phyloP scores from a whole-genome alignment of 1,284 basidiomycete species.

The Trichosporon coremiiforme region DNA sequence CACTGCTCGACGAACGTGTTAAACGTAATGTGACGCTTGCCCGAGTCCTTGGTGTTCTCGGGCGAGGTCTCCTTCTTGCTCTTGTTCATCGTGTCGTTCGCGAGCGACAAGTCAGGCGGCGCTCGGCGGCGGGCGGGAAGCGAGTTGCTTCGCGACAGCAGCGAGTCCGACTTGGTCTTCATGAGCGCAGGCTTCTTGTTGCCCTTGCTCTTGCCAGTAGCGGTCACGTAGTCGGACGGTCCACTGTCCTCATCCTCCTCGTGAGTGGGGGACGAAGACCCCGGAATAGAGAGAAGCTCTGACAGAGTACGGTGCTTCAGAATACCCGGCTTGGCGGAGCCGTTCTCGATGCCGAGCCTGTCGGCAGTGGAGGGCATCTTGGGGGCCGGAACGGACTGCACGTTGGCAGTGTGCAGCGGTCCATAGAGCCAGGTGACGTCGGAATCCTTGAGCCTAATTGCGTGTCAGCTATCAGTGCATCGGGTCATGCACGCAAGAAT shows the following conservation, averaged over 20 bases:
- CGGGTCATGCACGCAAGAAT: slow-evolving; percentile 10
- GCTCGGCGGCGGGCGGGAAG: slow-evolving; percentile 43
- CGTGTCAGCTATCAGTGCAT: slow-evolving; percentile 25
- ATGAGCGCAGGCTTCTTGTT: neutral
- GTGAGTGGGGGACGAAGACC: slow-evolving; percentile 62
- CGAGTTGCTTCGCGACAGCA: slow-evolving; percentile 59
- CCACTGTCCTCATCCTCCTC: slow-evolving; percentile 36
- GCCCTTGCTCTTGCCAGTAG: slow-evolving; percentile 13
- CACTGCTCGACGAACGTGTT: slow-evolving; percentile 98
- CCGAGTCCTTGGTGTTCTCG: slow-evolving; percentile 21
- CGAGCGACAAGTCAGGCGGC: slow-evolving; percentile 48
- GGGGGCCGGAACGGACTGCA: slow-evolving; percentile 66
- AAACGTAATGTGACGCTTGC: slow-evolving; percentile 87
- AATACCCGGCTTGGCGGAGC: slow-evolving; percentile 71
- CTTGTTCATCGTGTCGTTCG: slow-evolving; percentile 2
- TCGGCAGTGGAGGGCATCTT: slow-evolving; percentile 61
- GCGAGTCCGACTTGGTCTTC: slow-evolving; percentile 79
- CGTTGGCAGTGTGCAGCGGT: slow-evolving; percentile 81
- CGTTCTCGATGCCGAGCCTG: slow-evolving; percentile 59
- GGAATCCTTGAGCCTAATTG: slow-evolving; percentile 93
- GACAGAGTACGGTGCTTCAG: slow-evolving; percentile 92
- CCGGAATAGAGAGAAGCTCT: slow-evolving; percentile 71
- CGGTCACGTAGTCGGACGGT: neutral
- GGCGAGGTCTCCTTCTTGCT: slow-evolving; percentile 27
- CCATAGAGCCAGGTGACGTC: slow-evolving; percentile 99